Evolutionary conservation across 495 filamentous ascomycete genomes (phyloP).

Genomic region (Penicillium parvum): DNA sequence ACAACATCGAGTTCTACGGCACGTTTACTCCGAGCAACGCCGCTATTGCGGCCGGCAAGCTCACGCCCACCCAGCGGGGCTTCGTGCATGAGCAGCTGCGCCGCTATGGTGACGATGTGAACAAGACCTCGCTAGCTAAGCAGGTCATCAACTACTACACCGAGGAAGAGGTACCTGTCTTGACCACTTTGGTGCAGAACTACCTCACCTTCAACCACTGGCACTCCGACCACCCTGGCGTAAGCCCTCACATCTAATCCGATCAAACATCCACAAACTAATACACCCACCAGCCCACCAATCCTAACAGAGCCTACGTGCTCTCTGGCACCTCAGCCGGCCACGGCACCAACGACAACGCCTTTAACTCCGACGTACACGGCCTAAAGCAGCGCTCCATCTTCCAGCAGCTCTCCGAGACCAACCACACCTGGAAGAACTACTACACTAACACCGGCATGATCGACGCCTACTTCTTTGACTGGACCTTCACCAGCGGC

Average conservation of each 20-base stretch:
- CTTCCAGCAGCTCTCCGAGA: conserved; percentile 46
- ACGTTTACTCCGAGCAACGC: conserved; percentile 39
- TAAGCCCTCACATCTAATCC: conserved; percentile 16
- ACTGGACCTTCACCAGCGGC: conserved; percentile 38
- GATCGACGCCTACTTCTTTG: conserved; percentile 33
- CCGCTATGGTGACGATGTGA: conserved; percentile 25
- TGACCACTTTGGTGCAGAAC: conserved; percentile 45
- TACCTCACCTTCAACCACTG: conserved; percentile 51
- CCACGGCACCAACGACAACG: conserved; percentile 43
- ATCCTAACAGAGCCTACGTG: conserved; percentile 47
- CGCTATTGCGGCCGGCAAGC: conserved; percentile 30
- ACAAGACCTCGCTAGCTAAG: conserved; percentile 33
- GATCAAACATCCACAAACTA: conserved; percentile 3
- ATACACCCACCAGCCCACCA: conserved; percentile 32
- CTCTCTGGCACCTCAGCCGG: conserved; percentile 44
- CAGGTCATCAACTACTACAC: conserved; percentile 52
- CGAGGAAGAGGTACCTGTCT: conserved; percentile 44
- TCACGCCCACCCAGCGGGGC: conserved; percentile 34
- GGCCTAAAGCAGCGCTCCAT: conserved; percentile 41
- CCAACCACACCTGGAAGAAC: conserved; percentile 45
- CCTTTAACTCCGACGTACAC: conserved; percentile 30
- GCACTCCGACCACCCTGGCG: conserved; percentile 47
- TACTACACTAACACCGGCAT: conserved; percentile 38
- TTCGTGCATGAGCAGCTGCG: conserved; percentile 48
- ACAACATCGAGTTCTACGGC: conserved; percentile 50